Base-by-base conservation (phyloP, 2,329 filamentous ascomycete species). In the Dothistroma pini region DNA sequence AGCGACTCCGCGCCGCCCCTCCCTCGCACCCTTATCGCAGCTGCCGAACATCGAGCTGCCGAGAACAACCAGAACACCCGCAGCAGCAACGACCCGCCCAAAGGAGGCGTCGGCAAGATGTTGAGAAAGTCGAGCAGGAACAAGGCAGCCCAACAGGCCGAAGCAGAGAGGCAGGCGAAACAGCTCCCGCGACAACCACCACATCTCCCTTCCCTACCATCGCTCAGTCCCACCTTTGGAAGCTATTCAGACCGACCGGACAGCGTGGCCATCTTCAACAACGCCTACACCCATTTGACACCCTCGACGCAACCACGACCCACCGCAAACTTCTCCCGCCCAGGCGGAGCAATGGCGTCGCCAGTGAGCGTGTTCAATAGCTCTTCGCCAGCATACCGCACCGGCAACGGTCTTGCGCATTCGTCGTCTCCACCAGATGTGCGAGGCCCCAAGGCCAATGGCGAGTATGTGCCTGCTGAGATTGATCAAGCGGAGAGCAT, bases 401-500 rank as follows among this genome's bases (percentile, higher is more conserved):
- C 63, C 9, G 69, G 63, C 62, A 67, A 66, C 44, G 66, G 59
- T 8, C 61, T 63, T 25, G 48, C 64, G 11, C 56, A 62, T 22
- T 66, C 66, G 29, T 66, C 65, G 12, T 69, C 69, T 12, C 65
- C 70, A 44, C 60, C 68, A n/a, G 50, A 52, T 53, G 50, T 51
- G 14, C 54, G 47, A 48, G 35, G 19, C 10, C 22, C 53, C 29
- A 60, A 53, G 12, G 54, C 51, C 44, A 83, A 80, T 73, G 83
- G 83, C 60, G 83, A 83, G 53, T 84, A 81, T 70, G 82, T 84
- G 65, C 89, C 90, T 14, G 95, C 95, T 72, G 86, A 89, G 51
- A 31, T 32, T 21, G 62, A 66, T 14, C 85, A 90, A 65, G 88
- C 89, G 38, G 91, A 96, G 80, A 97, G 93, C 82, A 97, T 97